phyloP scores from a whole-genome alignment of 192 early-diverging fungal genomes.

The Dissophora ornata region DNA sequence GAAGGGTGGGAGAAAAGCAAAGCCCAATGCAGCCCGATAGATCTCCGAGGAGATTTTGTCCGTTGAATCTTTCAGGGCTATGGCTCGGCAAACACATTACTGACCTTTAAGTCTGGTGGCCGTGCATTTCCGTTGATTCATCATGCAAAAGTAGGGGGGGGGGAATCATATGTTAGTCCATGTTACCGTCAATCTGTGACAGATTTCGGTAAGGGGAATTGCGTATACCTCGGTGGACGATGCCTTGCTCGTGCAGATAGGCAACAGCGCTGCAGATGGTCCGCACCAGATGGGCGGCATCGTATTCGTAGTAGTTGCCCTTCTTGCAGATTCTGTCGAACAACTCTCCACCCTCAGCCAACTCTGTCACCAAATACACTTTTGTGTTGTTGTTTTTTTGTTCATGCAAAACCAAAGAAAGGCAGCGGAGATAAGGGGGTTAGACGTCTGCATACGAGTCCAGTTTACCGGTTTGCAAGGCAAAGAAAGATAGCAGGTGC shows the following conservation, averaged over 20 bases:
- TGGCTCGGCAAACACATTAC: too few relatives aligned
- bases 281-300: conserved; percentile 82
- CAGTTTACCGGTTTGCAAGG: too few relatives aligned
- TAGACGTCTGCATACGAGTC: too few relatives aligned
- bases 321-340: conserved; percentile 86
- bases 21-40: neutral
- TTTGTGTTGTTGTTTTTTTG: too few relatives aligned
- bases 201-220: too few relatives aligned
- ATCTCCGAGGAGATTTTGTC: conserved; percentile 32
- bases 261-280: conserved; percentile 83
- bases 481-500: too few relatives aligned
- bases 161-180: too few relatives aligned
- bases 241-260: conserved; percentile 85
- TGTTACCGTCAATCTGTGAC: too few relatives aligned
- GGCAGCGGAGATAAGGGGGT: neutral
- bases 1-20: neutral
- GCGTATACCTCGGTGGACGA: conserved; percentile 90
- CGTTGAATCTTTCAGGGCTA: neutral
- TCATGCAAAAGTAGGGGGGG: too few relatives aligned
- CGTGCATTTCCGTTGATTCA: neutral
- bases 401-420: conserved; percentile 7
- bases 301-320: conserved; percentile 78
- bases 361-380: conserved; percentile 84
- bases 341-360: conserved; percentile 90
- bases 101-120: conserved; percentile 19